Conservation (phyloP, 768 basidiomycete genomes). For the Calocera viscosa region DNA sequence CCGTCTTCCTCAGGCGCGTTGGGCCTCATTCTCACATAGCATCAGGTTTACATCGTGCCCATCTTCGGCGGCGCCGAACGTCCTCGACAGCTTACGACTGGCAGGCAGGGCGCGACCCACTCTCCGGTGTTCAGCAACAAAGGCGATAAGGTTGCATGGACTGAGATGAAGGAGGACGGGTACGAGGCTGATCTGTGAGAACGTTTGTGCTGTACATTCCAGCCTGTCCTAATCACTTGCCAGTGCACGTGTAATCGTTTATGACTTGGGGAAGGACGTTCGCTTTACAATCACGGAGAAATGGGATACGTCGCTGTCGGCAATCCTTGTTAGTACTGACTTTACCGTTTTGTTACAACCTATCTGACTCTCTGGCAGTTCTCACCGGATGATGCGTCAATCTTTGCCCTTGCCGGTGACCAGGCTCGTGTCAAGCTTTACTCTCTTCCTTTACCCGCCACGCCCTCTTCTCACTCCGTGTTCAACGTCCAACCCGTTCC, state of each 20-base stretch:
- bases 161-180: conserved; percentile 76
- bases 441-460: conserved; percentile 45
- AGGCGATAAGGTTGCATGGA: conserved; percentile 71
- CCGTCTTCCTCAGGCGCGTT: neutral
- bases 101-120: conserved; percentile 71
- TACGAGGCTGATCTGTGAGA: conserved; percentile 72
- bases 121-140: conserved; percentile 54
- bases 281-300: conserved; percentile 61
- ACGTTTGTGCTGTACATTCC: neutral
- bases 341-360: conserved; percentile 9
- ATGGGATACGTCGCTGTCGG: conserved; percentile 74
- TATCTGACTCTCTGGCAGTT: conserved; percentile 39
- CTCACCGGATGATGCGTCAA: conserved; percentile 50
- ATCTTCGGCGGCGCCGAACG: conserved; percentile 37
- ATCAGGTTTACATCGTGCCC: conserved; percentile 56
- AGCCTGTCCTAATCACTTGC: neutral
- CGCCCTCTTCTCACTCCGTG: conserved; percentile 36
- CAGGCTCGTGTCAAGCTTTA: conserved; percentile 66
- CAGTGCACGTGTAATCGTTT: conserved; percentile 42
- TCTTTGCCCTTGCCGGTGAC: conserved; percentile 70
- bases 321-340: conserved; percentile 39
- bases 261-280: conserved; percentile 54
- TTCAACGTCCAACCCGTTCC: conserved; percentile 33
- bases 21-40: neutral
- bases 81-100: conserved; percentile 63